Conservation (phyloP, 176 grass and related monocot species). For the Avena atlantica region DNA sequence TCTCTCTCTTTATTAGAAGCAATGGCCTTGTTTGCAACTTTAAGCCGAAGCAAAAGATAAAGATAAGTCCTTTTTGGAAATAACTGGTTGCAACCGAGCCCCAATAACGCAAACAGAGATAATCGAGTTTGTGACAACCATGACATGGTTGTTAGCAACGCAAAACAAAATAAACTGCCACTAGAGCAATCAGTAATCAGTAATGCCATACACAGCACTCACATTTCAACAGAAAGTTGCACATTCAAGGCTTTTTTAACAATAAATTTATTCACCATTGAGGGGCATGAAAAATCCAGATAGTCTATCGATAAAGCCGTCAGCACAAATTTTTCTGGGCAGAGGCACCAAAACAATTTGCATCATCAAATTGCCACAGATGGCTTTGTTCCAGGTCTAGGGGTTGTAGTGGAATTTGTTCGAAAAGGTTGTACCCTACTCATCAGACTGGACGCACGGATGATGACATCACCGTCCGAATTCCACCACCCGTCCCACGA, state of each 20-base stretch:
- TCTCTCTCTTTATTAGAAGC: too few species aligned
- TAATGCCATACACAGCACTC: not conserved
- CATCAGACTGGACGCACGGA: too few species aligned
- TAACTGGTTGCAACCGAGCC: not conserved
- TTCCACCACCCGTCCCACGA: not conserved
- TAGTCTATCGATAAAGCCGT: not conserved
- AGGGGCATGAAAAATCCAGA: not conserved
- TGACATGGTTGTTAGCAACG: not conserved
- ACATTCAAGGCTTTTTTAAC: not conserved
- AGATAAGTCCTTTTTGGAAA: not conserved
- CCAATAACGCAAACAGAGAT: not conserved
- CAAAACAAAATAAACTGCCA: not conserved
- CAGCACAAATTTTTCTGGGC: not conserved
- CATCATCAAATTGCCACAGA: not conserved
- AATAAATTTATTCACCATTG: not conserved
- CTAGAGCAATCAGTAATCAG: not conserved
- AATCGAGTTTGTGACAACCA: not conserved
- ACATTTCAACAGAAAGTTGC: not conserved
- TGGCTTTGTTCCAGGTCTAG: not conserved
- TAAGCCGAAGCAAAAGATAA: not conserved
- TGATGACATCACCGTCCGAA: too few species aligned
- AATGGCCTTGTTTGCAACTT: not conserved
- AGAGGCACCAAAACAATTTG: not conserved
- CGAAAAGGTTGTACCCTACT: not conserved
- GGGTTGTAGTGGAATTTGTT: not conserved